phyloP scores from a whole-genome alignment of 2,329 filamentous ascomycete genomes.

The Colletotrichum tabaci region DNA sequence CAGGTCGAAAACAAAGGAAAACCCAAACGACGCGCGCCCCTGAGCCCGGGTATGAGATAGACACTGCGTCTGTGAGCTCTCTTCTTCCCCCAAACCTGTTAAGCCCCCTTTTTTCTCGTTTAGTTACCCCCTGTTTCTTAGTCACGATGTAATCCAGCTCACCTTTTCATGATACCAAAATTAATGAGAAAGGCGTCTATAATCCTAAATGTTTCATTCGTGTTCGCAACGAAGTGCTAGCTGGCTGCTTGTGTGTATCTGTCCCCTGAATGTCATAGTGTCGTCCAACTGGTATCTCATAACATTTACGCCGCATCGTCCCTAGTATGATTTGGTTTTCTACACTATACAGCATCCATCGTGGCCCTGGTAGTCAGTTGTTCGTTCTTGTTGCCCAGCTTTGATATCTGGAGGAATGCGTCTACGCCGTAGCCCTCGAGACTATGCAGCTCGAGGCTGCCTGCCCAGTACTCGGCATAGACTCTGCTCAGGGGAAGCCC shows the following conservation, averaged over 20 bases:
- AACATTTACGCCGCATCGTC: conserved; percentile 29
- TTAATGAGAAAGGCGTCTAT: conserved; percentile 54
- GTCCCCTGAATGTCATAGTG: conserved; percentile 6
- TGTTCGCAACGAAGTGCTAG: conserved; percentile 31
- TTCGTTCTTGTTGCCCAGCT: conserved; percentile 98
- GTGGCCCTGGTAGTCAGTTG: conserved; percentile 84
- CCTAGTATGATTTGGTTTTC: neutral
- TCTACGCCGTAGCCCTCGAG: conserved; percentile 97
- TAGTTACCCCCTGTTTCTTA: conserved; percentile 49
- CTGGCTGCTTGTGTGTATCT: conserved; percentile 7
- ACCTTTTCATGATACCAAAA: conserved; percentile 64
- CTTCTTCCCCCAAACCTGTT: conserved; percentile 42
- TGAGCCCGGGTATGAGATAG: conserved; percentile 25
- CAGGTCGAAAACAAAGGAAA: neutral
- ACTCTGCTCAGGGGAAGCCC: conserved; percentile 93
- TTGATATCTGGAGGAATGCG: conserved; percentile 95
- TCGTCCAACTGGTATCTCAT: conserved; percentile 39
- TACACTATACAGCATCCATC: conserved; percentile 78
- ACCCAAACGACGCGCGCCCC: neutral
- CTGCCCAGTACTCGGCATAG: conserved; percentile 98
- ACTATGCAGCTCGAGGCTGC: conserved; percentile 90
- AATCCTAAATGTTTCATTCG: conserved; percentile 34
- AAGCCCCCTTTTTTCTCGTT: conserved; percentile 37
- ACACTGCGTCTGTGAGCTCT: conserved; percentile 33
- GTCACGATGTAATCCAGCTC: conserved; percentile 59